Evolutionary conservation across 176 grass and related monocot species (phyloP), one percentile per base, ranked within the genome.

Genomic region (Rhynchospora tenuis): DNA sequence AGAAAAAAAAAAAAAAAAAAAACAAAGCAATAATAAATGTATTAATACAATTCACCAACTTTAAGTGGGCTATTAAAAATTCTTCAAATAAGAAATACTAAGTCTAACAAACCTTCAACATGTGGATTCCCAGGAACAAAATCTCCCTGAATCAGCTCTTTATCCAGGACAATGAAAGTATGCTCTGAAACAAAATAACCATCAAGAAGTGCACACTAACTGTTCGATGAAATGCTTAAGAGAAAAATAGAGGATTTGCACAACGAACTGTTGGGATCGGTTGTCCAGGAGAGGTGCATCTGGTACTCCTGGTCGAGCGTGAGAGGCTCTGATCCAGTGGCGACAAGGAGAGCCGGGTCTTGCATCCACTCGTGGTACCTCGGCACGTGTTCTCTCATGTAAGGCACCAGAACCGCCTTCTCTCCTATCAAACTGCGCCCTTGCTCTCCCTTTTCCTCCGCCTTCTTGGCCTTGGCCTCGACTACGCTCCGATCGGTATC

Each of bases 331-430:
- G 91, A 93, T 79, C 91, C 96, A 15, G 93, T 93, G 83, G 91
- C 93, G 80, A 91, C 78, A 69, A 95, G 93, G 80, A 95, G 89
- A 16, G 86, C 84, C 31, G 91, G 90, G 79, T 97, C 91, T 70
- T 92, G 86, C 88, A 97, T 97, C 94, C 94, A 97, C 75, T 81
- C 80, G 59, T 95, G 91, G 91, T 99, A 93, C 63, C 74, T 84
- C 23, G 84, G 89, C 17, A 99, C 96, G 65, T 99, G 96, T 80
- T 99, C 89, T 64, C 91, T 71, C 86, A 90, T 90, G 86, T 93
- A 97, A 3, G 91, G 91, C 69, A 90, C 89, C 73, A 97, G 81
- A 38, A 92, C 64, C 57, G 73, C 71, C 1, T 83, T 83, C 83
- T 93, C 83, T 52, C 86, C 89, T 64, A 90, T 70, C 81, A 87